Base-by-base conservation (phyloP, 2,329 filamentous ascomycete species). In the Pyrenochaeta sp. region DNA sequence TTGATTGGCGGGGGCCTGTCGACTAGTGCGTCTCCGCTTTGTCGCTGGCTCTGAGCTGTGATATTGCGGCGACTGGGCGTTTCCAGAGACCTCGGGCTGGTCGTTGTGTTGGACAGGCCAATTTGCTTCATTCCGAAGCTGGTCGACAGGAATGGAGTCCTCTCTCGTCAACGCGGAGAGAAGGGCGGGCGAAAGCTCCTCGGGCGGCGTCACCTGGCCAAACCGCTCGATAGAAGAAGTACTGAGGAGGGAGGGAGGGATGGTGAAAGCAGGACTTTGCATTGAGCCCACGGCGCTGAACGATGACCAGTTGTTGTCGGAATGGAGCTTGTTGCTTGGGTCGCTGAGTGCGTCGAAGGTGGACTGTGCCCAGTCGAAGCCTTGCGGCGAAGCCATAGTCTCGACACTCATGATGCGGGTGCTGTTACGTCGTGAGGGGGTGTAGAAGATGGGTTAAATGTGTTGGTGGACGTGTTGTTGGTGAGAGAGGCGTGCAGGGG, bases 161-260 rank as follows among this genome's bases (percentile, higher is more conserved):
- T 62, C 53, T 13, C 61, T 53, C 3, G 40, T 23, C 19, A 13
- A 36, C 7, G 56, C 24, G 28, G 23, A 43, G 11, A 13, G 22
- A 2, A 38, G 45, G 0, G 54, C 51, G 7, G 67, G 67, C 2
- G 67, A 69, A 19, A 58, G 51, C 9, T 72, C 65, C 13, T 71
- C 67, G 3, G 68, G 68, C 1, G 68, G 68, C 7, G 68, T 72
- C 32, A 71, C 51, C 40, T 71, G 68, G 20, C 68, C 68, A 26
- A 59, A 67, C 4, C 65, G 66, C 44, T 63, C 61, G 31, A 68
- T 49, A 7, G 60, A 52, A 17, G 57, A 48, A 7, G 60, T 44
- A n/a, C 54, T 56, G 29, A 68, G 54, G 6, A 68, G 58, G 11
- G 59, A 50, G 7, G 67, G 64, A 4, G 64, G 63, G 17, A 67